These are phyloP conservation scores for Plenodomus lindquistii DNA, from an alignment of 2,329 filamentous ascomycete genomes.

Conservation along the genomic window DNA sequence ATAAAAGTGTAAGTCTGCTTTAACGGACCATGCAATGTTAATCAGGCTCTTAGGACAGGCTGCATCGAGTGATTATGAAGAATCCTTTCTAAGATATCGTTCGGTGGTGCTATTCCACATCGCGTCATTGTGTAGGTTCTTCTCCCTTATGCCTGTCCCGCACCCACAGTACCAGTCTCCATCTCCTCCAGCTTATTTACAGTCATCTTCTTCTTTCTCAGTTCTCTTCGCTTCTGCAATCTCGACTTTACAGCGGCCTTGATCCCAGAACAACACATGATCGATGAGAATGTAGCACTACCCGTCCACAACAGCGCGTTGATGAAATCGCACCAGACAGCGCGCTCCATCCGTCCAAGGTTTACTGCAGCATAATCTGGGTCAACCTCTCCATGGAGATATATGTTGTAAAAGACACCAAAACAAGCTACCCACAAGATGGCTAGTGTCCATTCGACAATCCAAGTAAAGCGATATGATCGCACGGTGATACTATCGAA, in stretches of 20 bases:
- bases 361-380: slow-evolving; percentile 12
- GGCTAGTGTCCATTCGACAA: slow-evolving; percentile 22
- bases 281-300: slow-evolving; percentile 28
- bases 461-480: slow-evolving; percentile 25
- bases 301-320: slow-evolving; percentile 27
- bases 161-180: slow-evolving; percentile 4
- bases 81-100: no score
- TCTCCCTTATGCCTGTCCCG: not conserved
- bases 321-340: slow-evolving; percentile 28
- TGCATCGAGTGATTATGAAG: no score
- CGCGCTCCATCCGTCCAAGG: slow-evolving; percentile 19
- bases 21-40: no score
- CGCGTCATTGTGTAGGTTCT: no score
- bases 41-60: no score
- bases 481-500: slow-evolving; percentile 23
- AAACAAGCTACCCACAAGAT: slow-evolving; percentile 30
- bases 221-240: slow-evolving; percentile 1
- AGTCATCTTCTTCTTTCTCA: not conserved
- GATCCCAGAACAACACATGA: slow-evolving; percentile 28
- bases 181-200: slow-evolving; percentile 1
- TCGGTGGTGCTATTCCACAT: no score
- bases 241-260: slow-evolving; percentile 23
- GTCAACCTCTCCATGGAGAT: slow-evolving; percentile 3
- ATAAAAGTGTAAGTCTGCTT: no score
- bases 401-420: slow-evolving; percentile 21